phyloP scores from a whole-genome alignment of 148 eudicot genomes.

The Amaranthus hypochondriacus region DNA sequence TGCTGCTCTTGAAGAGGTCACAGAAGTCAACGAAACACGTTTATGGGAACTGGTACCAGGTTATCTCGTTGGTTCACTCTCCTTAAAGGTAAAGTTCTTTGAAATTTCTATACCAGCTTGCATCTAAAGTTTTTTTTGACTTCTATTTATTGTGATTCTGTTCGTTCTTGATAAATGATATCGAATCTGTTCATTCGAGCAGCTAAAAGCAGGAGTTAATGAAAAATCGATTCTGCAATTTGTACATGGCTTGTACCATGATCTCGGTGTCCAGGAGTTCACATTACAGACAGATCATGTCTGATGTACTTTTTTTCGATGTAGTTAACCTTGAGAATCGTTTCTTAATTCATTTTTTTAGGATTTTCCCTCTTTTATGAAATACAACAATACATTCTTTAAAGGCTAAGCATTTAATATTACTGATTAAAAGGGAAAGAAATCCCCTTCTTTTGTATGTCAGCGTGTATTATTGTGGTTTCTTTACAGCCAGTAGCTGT shows the following conservation, averaged over 20 bases:
- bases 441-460: too few relatives aligned
- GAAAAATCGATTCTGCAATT: conserved; percentile 56
- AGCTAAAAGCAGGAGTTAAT: conserved; percentile 76
- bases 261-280: conserved; percentile 80
- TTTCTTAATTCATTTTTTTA: too few relatives aligned
- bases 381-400: too few relatives aligned
- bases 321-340: too few relatives aligned
- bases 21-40: conserved; percentile 75
- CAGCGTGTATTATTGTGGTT: too few relatives aligned
- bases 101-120: neutral
- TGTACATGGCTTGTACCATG: conserved; percentile 81
- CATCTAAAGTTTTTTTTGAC: neutral
- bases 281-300: conserved; percentile 62
- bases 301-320: conserved; percentile 17
- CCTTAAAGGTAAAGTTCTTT: conserved; percentile 53
- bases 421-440: too few relatives aligned
- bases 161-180: neutral
- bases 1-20: conserved; percentile 72
- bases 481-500: too few relatives aligned
- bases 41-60: conserved; percentile 99
- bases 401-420: too few relatives aligned
- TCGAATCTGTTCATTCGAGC: conserved; percentile 8
- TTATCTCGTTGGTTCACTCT: conserved; percentile 79
- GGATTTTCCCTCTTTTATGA: too few relatives aligned
- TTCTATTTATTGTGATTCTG: neutral